Base-by-base conservation (phyloP, 2,329 filamentous ascomycete species). In the Didymella glomerata region DNA sequence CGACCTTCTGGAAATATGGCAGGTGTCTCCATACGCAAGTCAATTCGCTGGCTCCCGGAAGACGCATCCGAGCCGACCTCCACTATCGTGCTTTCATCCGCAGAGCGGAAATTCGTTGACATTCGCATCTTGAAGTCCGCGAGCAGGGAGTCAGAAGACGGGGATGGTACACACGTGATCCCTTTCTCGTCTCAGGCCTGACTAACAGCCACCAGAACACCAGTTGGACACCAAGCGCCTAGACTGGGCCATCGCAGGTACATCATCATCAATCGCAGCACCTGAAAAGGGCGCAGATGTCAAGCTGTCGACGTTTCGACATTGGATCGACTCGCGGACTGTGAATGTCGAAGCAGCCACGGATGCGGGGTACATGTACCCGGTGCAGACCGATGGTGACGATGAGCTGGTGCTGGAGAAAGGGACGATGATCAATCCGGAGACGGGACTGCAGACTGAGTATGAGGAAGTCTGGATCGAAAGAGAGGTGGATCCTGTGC, bases 381-480 rank as follows among this genome's bases (percentile, higher is more conserved):
- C 27, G 2, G 32, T 46, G 44, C 16, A n/a, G 3, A 3, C 44
- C 14, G 25, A 30, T 10, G 44, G 25, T 9, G 25, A 10, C 9
- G 25, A 46, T 4, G 44, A 46, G 44, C 7, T 46, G 1, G 27
- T 46, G 16, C 27, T 46, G 1, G 44, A 46, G 24, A 20, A 28
- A 2, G 44, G 44, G 1, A 46, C 20, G 1, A 46, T 46, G 44
- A 27, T 46, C 10, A 46, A 46, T 9, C 44, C 44, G 4, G 27
- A 46, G 44, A 32, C 44, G 0, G 25, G 44, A 1, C 2, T 30
- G 22, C 44, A 9, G 14, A 46, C 44, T 10, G 44, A 46, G 1
- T 46, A 46, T 10, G 44, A 46, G n/a, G 44, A 46, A 25, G 27
- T 46, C 27, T 46, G 44, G 44, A 46, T 46, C 7, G 44, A 46